Conservation (phyloP, 257 asterid genomes). For the Ligustrum vulgare region DNA sequence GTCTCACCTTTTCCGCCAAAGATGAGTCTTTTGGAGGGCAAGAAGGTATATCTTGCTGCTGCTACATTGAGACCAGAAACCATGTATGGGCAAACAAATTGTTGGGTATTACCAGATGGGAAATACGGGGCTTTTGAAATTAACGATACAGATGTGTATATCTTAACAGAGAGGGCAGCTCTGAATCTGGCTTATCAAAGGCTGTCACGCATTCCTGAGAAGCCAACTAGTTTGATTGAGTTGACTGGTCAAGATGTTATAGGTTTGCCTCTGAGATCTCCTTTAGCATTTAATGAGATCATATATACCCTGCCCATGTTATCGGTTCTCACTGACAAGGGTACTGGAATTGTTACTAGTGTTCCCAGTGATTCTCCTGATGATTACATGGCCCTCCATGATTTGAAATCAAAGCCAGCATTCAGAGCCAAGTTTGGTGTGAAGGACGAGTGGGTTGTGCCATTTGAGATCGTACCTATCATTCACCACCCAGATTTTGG, state of each 20-base stretch:
- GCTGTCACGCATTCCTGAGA: constrained; percentile 67
- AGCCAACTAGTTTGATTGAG: constrained; percentile 79
- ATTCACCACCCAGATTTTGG: constrained; percentile 93
- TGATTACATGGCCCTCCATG: constrained; percentile 88
- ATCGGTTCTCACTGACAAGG: constrained; percentile 91
- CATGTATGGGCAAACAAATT: constrained; percentile 93
- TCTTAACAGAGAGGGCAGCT: constrained; percentile 76
- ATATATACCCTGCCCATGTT: constrained; percentile 86
- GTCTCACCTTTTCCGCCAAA: constrained; percentile 75
- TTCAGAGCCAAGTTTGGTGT: constrained; percentile 82
- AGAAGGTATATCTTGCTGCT: constrained; percentile 88
- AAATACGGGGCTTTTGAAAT: constrained; percentile 93
- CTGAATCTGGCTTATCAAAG: constrained; percentile 88
- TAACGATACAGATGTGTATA: constrained; percentile 72
- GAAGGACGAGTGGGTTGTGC: constrained; percentile 93
- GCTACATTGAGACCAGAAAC: constrained; percentile 96
- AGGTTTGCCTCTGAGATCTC: constrained; percentile 76
- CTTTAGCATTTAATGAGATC: constrained; percentile 68
- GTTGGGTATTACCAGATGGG: constrained; percentile 95
- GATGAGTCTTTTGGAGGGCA: constrained; percentile 74
- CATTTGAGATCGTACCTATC: constrained; percentile 82
- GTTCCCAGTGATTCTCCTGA: constrained; percentile 98
- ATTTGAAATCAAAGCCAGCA: constrained; percentile 76
- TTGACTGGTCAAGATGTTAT: constrained; percentile 86
- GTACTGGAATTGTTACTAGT: constrained; percentile 93